Evolutionary conservation across 306 rosid species (phyloP).

Genomic region (Clitoria ternatea): DNA sequence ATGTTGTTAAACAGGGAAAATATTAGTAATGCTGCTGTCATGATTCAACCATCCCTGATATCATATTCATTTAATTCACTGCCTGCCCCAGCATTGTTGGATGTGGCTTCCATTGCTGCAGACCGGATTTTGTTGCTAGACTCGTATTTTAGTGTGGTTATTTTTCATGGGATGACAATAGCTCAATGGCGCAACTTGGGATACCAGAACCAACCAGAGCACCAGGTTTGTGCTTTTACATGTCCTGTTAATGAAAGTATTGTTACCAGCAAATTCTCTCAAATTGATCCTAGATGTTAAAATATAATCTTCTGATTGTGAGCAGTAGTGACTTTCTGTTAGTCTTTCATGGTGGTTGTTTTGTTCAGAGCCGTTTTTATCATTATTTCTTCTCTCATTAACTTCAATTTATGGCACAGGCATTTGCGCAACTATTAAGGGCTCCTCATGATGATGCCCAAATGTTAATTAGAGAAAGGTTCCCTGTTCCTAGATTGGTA

Average conservation of each 20-base stretch:
- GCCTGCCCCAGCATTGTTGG: conserved; percentile 89
- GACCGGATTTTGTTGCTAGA: conserved; percentile 89
- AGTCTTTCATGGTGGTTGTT: neutral
- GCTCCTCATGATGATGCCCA: conserved; percentile 85
- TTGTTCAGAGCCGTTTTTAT: neutral
- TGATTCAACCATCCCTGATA: conserved; percentile 92
- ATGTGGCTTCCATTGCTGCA: conserved; percentile 88
- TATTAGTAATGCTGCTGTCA: conserved; percentile 90
- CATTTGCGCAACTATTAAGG: conserved; percentile 77
- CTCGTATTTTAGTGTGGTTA: conserved; percentile 84
- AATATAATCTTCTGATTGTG: neutral
- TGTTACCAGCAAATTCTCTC: neutral
- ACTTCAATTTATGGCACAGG: conserved; percentile 44
- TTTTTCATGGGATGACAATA: conserved; percentile 97
- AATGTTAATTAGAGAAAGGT: conserved; percentile 60
- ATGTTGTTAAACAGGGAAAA: conserved; percentile 91
- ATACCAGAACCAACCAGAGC: conserved; percentile 86
- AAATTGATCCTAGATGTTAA: neutral
- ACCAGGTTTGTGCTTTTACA: conserved; percentile 52
- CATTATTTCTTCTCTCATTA: neutral
- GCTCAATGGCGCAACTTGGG: conserved; percentile 99
- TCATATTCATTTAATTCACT: conserved; percentile 83
- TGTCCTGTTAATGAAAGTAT: neutral
- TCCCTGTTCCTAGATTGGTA: conserved; percentile 95
- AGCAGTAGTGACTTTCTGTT: neutral